A percentile compares a stretch with the other conserved stretches of the same genome.
These are phyloP conservation scores for Grigorovia transvaalensis DNA, from an alignment of 805 yeast species.

Conservation along the genomic window DNA sequence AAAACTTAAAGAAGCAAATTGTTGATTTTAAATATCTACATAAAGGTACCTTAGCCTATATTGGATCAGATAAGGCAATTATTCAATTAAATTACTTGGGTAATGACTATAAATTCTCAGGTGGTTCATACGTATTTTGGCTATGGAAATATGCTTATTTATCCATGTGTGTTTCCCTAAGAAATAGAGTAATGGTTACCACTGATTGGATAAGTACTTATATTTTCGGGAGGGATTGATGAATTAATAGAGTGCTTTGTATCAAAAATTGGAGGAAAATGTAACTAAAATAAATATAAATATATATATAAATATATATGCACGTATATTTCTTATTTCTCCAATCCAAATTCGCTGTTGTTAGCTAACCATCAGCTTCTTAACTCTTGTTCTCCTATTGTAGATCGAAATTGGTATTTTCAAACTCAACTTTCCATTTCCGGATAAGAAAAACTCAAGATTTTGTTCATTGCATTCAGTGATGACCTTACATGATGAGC, in stretches of 20 bases:
- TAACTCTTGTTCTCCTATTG: too few relatives aligned
- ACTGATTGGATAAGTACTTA: conserved; percentile 85
- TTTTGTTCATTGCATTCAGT: neutral
- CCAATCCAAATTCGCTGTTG: too few relatives aligned
- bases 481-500: neutral
- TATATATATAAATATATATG: too few relatives aligned
- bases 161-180: conserved; percentile 81
- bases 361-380: too few relatives aligned
- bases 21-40: conserved; percentile 70
- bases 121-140: conserved; percentile 80
- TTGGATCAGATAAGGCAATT: conserved; percentile 88
- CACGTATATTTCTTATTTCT: too few relatives aligned
- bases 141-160: conserved; percentile 95
- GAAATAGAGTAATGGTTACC: conserved; percentile 77
- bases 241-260: conserved; percentile 15
- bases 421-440: too few relatives aligned
- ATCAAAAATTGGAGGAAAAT: too few relatives aligned
- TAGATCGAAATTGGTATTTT: too few relatives aligned
- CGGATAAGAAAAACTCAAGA: too few relatives aligned
- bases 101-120: conserved; percentile 71
- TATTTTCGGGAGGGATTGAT: conserved; percentile 81
- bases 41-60: conserved; percentile 89
- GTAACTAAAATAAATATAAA: too few relatives aligned
- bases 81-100: conserved; percentile 79
- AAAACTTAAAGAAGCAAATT: conserved; percentile 31